Conservation (phyloP, 345 rosid species). For the Reutealis trisperma region DNA sequence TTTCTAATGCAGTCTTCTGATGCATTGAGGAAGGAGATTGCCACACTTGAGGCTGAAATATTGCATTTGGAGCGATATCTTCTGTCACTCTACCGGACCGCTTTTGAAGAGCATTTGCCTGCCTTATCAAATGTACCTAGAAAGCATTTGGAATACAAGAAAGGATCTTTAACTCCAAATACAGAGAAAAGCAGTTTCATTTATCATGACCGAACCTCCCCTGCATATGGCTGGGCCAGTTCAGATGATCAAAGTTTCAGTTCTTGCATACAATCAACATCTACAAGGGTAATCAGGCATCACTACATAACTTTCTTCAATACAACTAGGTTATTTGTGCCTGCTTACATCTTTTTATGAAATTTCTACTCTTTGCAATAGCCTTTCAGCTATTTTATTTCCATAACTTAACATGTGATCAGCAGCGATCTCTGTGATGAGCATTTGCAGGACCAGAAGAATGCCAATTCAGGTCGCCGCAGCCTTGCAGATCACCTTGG, state of each 20-base stretch:
- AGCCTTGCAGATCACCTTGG: conserved; percentile 83
- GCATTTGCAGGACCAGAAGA: conserved; percentile 45
- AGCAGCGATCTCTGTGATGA: background rate
- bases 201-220: conserved; percentile 44
- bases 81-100: conserved; percentile 69
- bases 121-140: conserved; percentile 32
- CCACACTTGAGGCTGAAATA: conserved; percentile 65
- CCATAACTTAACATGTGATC: background rate
- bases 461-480: conserved; percentile 44
- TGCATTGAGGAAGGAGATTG: conserved; percentile 69
- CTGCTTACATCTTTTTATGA: background rate
- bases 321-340: background rate
- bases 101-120: conserved; percentile 54
- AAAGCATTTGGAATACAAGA: conserved; percentile 24
- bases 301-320: background rate
- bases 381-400: background rate
- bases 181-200: conserved; percentile 23
- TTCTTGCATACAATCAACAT: conserved; percentile 41
- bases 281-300: conserved; percentile 46
- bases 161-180: conserved; percentile 33
- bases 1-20: conserved; percentile 50
- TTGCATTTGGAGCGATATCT: conserved; percentile 62
- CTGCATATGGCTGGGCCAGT: conserved; percentile 36
- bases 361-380: background rate
- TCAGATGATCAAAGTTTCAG: conserved; percentile 40